A percentile compares a stretch with the other conserved stretches of the same genome.
Evolutionary conservation across 805 yeast genomes (phyloP).

Genomic region (Candida koratica): DNA sequence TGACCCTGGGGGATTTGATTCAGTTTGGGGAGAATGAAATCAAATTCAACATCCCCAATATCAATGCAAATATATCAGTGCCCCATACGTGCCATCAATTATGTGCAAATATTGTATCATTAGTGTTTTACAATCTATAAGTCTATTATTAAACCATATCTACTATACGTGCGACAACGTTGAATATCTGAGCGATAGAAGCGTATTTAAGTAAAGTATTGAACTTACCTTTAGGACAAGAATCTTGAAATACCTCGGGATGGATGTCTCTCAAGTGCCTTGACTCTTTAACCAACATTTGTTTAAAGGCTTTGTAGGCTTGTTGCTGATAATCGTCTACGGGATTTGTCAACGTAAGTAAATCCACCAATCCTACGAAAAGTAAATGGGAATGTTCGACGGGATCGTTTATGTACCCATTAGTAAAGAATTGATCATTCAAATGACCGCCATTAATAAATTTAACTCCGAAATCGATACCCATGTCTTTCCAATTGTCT

Average conservation of each 20-base stretch:
- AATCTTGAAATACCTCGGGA: constrained; percentile 8
- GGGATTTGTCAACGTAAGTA: constrained; percentile 17
- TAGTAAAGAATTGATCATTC: constrained; percentile 17
- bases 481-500: constrained; percentile 20
- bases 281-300: constrained; percentile 19
- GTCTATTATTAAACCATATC: constrained; percentile 13
- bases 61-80: constrained; percentile 12
- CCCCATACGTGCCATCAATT: constrained; percentile 17
- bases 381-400: constrained; percentile 24
- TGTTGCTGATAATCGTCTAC: constrained; percentile 13
- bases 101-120: constrained; percentile 14
- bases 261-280: constrained; percentile 17
- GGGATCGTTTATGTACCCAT: constrained; percentile 23
- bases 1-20: constrained; percentile 13
- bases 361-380: constrained; percentile 26
- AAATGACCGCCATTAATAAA: constrained; percentile 16
- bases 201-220: constrained; percentile 19
- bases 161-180: constrained; percentile 17
- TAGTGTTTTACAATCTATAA: constrained; percentile 9
- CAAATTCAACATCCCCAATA: constrained; percentile 17
- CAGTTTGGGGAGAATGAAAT: constrained; percentile 12
- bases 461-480: constrained; percentile 19
- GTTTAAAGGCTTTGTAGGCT: constrained; percentile 19
- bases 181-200: constrained; percentile 21
- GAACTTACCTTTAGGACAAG: constrained; percentile 13